A percentile compares a stretch with the other conserved stretches of the same genome.
Evolutionary conservation across 768 basidiomycete genomes (phyloP).

Genomic region (Boletus bicolor): DNA sequence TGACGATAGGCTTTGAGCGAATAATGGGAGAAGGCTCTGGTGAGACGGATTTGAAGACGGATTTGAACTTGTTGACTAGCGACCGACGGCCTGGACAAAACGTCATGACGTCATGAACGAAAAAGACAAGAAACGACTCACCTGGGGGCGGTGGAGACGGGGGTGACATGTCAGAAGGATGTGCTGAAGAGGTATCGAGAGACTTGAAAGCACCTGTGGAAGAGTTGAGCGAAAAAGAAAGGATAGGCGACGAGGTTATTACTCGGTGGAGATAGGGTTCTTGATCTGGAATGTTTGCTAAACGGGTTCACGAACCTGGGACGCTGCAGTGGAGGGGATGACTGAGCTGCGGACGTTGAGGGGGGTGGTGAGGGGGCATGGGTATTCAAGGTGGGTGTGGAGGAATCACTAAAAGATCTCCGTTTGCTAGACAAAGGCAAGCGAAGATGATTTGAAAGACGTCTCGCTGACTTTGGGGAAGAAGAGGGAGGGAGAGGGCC

Average conservation of each 20-base stretch:
- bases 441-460: constrained; percentile 4
- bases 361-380: neutral
- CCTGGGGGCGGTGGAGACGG: neutral
- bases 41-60: constrained; percentile 19
- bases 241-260: neutral
- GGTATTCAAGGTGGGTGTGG: neutral
- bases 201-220: constrained; percentile 5
- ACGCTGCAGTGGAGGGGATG: constrained; percentile 8
- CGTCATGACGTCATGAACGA: neutral
- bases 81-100: constrained; percentile 5
- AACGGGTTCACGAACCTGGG: constrained; percentile 17
- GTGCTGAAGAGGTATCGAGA: neutral
- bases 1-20: constrained; percentile 8
- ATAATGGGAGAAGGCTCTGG: constrained; percentile 4
- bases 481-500: neutral
- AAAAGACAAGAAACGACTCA: neutral
- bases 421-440: constrained; percentile 4
- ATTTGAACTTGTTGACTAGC: constrained; percentile 20
- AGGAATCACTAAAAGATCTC: constrained; percentile 5
- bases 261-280: constrained; percentile 17
- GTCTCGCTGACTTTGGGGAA: neutral
- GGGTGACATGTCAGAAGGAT: neutral
- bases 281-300: constrained; percentile 14
- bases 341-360: neutral
- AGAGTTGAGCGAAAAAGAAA: neutral